These are phyloP conservation scores for Fomitopsis betulina DNA, from an alignment of 1,284 basidiomycete genomes.

Conservation along the genomic window DNA sequence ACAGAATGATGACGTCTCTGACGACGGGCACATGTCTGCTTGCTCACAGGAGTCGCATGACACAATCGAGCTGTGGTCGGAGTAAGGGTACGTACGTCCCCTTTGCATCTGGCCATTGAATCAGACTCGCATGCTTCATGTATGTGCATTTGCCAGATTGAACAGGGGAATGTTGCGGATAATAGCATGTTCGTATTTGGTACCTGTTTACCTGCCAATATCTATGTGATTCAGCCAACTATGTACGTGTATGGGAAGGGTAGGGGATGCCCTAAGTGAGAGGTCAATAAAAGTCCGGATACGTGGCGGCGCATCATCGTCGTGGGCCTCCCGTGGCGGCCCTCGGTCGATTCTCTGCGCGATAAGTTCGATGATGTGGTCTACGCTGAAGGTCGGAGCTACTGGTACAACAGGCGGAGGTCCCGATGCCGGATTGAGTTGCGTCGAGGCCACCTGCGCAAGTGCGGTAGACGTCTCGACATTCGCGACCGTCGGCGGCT, in stretches of 20 bases:
- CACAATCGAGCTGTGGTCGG: slow-evolving; percentile 50
- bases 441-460: not conserved
- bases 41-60: slow-evolving; percentile 38
- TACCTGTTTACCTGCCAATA: not conserved
- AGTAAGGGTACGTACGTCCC: not conserved
- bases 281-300: slow-evolving; percentile 1
- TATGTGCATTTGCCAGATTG: too few relatives aligned
- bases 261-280: not conserved
- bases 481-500: not conserved
- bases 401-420: not conserved
- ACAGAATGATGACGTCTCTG: not conserved
- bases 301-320: slow-evolving; percentile 14
- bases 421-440: not conserved
- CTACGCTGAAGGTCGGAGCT: slow-evolving; percentile 7
- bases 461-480: not conserved
- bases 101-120: too few relatives aligned
- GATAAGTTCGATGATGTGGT: slow-evolving; percentile 22
- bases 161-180: too few relatives aligned
- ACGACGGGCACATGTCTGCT: not conserved
- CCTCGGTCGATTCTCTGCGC: slow-evolving; percentile 17
- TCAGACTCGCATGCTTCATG: too few relatives aligned
- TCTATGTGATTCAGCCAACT: not conserved
- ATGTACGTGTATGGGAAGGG: not conserved
- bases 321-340: not conserved
- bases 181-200: too few relatives aligned